Conservation (phyloP, 2,329 filamentous ascomycete genomes). For the Trichophyton mentagrophytes region DNA sequence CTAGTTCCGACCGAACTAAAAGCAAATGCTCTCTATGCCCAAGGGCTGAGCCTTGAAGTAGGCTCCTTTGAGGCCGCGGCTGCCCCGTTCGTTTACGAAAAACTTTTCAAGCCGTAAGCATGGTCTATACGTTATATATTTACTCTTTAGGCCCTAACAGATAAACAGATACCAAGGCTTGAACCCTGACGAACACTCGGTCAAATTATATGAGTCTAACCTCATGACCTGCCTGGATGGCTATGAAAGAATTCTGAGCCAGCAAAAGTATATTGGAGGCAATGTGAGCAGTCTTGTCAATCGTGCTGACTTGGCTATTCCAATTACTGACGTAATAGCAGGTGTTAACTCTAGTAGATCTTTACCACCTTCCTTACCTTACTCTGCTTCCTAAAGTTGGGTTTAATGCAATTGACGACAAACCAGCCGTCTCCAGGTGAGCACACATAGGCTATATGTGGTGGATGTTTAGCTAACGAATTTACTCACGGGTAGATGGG, state of each 20-base stretch:
- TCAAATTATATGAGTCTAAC: not conserved
- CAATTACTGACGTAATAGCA: not conserved
- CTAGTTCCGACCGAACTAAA: conserved; percentile 10
- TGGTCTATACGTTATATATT: not conserved
- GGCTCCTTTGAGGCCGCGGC: conserved; percentile 6
- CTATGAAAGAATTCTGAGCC: conserved; percentile 10
- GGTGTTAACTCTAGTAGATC: conserved; percentile 9
- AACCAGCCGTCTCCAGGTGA: conserved; percentile 9
- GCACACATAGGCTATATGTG: not conserved
- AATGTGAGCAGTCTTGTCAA: conserved; percentile 3
- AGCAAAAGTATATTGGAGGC: conserved; percentile 11
- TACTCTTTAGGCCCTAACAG: not conserved
- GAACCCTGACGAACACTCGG: conserved; percentile 3
- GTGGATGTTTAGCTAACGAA: not conserved
- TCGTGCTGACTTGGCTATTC: not conserved
- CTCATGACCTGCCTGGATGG: conserved; percentile 8
- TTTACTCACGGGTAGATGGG: conserved; percentile 8
- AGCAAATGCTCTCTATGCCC: conserved; percentile 5
- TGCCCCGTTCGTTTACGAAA: conserved; percentile 6
- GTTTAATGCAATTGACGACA: conserved; percentile 7
- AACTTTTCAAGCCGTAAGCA: conserved; percentile 8
- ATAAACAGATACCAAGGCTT: conserved; percentile 4
- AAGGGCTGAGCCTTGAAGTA: conserved; percentile 6
- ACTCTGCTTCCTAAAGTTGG: not conserved
- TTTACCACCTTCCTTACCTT: conserved; percentile 9